A percentile compares a stretch with the other conserved stretches of the same genome.
These are phyloP conservation scores for Arabidopsis arenosa DNA, from an alignment of 345 rosid genomes.

Conservation along the genomic window DNA sequence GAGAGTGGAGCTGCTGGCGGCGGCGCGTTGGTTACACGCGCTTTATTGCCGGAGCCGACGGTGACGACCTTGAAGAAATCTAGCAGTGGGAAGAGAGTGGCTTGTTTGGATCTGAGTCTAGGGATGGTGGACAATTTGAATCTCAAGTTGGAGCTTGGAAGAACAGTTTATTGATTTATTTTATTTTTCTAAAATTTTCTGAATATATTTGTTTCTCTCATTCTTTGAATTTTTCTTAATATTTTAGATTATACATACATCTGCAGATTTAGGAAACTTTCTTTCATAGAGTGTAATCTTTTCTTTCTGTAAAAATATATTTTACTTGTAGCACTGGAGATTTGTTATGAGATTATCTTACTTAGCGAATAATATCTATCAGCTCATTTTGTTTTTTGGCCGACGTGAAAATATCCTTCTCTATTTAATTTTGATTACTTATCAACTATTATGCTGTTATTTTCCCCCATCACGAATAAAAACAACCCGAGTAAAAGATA, in stretches of 20 bases:
- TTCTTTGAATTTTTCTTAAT: constrained; percentile 34
- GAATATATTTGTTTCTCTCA: constrained; percentile 29
- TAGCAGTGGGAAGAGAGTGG: constrained; percentile 46
- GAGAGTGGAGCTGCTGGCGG: constrained; percentile 23
- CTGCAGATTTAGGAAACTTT: constrained; percentile 34
- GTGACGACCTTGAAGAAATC: constrained; percentile 60
- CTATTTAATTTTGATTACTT: background rate
- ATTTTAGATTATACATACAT: constrained; percentile 29
- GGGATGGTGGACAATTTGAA: constrained; percentile 41
- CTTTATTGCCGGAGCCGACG: constrained; percentile 50
- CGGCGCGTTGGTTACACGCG: constrained; percentile 47
- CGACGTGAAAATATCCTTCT: background rate
- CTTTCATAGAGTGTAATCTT: constrained; percentile 26
- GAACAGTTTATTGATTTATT: constrained; percentile 40
- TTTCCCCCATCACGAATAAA: background rate
- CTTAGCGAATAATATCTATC: constrained; percentile 1
- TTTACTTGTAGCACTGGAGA: constrained; percentile 19
- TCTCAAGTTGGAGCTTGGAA: constrained; percentile 49
- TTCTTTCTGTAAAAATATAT: background rate
- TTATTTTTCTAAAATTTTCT: background rate
- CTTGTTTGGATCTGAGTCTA: constrained; percentile 43
- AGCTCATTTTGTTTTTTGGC: background rate
- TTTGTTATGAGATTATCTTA: background rate
- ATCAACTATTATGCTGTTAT: background rate
- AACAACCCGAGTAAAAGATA: background rate